A percentile compares a stretch with the other conserved stretches of the same genome.
Conservation (phyloP, 2,329 filamentous ascomycete genomes). For the Fonsecaea pugnacius region DNA sequence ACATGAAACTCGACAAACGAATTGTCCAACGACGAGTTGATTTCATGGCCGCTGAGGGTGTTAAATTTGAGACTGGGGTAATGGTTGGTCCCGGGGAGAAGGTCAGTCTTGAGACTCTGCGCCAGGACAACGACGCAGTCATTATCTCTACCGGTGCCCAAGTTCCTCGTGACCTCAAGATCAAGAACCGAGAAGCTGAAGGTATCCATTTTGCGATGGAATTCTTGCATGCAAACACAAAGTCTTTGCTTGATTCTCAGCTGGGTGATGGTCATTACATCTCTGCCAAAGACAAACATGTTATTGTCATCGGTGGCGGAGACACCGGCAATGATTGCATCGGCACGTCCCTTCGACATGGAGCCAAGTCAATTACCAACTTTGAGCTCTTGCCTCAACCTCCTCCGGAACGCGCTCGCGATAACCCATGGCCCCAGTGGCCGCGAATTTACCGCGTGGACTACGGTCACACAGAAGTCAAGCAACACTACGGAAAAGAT, state of each 20-base stretch:
- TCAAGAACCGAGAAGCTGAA: slow-evolving; percentile 82
- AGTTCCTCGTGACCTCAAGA: slow-evolving; percentile 88
- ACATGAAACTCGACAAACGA: slow-evolving; percentile 99
- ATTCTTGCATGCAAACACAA: slow-evolving; percentile 96
- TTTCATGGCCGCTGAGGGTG: slow-evolving; percentile 88
- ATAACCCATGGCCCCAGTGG: slow-evolving; percentile 99
- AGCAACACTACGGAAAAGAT: slow-evolving; percentile 93
- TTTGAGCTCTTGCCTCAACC: slow-evolving; percentile 95
- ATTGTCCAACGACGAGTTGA: slow-evolving; percentile 94
- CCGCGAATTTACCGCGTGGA: slow-evolving; percentile 98
- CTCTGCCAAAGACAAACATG: slow-evolving; percentile 92
- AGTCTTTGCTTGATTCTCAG: slow-evolving; percentile 91
- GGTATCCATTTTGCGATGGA: slow-evolving; percentile 97
- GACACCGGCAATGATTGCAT: slow-evolving; percentile 99
- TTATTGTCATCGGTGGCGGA: slow-evolving; percentile 95
- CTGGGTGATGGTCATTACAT: slow-evolving; percentile 84
- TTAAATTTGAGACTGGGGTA: slow-evolving; percentile 78
- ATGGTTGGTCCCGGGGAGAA: slow-evolving; percentile 76
- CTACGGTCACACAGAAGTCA: slow-evolving; percentile 94
- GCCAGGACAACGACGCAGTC: slow-evolving; percentile 76
- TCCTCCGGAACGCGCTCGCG: slow-evolving; percentile 82
- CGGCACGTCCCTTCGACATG: slow-evolving; percentile 92
- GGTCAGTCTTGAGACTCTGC: slow-evolving; percentile 71
- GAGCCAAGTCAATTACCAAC: slow-evolving; percentile 94
- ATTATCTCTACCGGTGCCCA: slow-evolving; percentile 92